Base-by-base conservation (phyloP, 805 yeast species). In the Babjeviella inositovora region DNA sequence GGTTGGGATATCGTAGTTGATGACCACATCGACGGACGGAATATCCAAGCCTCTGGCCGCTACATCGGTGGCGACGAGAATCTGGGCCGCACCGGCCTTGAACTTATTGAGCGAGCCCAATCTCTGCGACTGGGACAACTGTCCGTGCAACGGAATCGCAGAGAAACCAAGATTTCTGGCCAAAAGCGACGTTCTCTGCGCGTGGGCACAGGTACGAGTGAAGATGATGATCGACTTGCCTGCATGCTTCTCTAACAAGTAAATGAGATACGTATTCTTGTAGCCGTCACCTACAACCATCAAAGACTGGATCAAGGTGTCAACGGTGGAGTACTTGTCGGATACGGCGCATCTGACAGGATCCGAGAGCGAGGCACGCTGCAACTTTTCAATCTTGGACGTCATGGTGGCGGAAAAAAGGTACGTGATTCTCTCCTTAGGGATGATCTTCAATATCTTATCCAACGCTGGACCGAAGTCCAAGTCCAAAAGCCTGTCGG, bases 401-500 rank as follows among this genome's bases (percentile, higher is more conserved):
- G 97, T 87, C 73, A 92, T 80, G 1, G 98, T 87, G n/a, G 98
- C 98, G 15, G 94, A 80, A 41, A 85, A 87, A 26, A 87, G 51
- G 38, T 75, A 82, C 0, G 90, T 77, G 4, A 84, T 81, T 47
- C 90, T 64, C 31, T 81, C 75, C 18, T 67, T 61, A 6, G 98
- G 98, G 19, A 87, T 76, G 23, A 81, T 67, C 32, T 71, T 74
- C 26, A 87, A 56, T 31, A 87, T 79, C 43, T 76, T 76, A 41
- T 82, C 94, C 32, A 87, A 57, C 9, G 85, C 93, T 18, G 94
- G 94, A 8, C 95, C 96, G 40, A 87, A 87, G 45, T 87, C 98
- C 79, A 87, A 69, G 53, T 90, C 98, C 39, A 87, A 57, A 34
- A 87, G 62, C 43, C 98, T 63, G 50, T 87, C 98, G 12, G 98